Evolutionary conservation across 2,329 filamentous ascomycete genomes (phyloP).

Genomic region (Fusarium globosum): DNA sequence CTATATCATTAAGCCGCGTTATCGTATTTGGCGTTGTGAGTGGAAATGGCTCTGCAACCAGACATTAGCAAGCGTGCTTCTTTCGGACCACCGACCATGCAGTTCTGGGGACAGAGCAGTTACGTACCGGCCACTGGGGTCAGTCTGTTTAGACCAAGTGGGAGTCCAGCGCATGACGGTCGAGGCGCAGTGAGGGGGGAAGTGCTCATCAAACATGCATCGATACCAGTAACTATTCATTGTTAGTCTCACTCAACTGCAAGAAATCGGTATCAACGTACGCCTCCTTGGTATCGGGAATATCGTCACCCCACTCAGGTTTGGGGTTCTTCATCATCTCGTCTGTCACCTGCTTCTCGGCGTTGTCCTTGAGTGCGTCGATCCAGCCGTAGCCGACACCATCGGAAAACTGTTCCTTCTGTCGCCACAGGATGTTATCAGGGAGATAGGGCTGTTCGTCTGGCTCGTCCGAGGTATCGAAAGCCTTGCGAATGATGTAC

Average conservation of each 20-base stretch:
- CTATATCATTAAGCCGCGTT: conserved; percentile 52
- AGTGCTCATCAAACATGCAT: conserved; percentile 98
- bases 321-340: conserved; percentile 99
- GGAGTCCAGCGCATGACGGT: conserved; percentile 98
- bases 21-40: conserved; percentile 80
- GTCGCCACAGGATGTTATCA: conserved; percentile 94
- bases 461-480: conserved; percentile 91
- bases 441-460: conserved; percentile 88
- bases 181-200: conserved; percentile 88
- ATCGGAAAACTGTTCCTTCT: conserved; percentile 99
- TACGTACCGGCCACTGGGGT: conserved; percentile 86
- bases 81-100: neutral
- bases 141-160: conserved; percentile 95
- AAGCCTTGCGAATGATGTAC: conserved; percentile 97
- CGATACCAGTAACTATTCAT: conserved; percentile 88
- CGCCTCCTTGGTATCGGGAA: conserved; percentile 97
- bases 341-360: conserved; percentile 88
- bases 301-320: conserved; percentile 91
- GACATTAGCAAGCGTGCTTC: conserved; percentile 29
- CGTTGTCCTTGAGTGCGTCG: conserved; percentile 94
- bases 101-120: neutral
- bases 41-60: conserved; percentile 74
- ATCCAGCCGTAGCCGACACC: conserved; percentile 99
- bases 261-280: conserved; percentile 56
- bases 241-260: conserved; percentile 40